phyloP scores from a whole-genome alignment of 768 basidiomycete genomes.

The Lyophyllum semitale region DNA sequence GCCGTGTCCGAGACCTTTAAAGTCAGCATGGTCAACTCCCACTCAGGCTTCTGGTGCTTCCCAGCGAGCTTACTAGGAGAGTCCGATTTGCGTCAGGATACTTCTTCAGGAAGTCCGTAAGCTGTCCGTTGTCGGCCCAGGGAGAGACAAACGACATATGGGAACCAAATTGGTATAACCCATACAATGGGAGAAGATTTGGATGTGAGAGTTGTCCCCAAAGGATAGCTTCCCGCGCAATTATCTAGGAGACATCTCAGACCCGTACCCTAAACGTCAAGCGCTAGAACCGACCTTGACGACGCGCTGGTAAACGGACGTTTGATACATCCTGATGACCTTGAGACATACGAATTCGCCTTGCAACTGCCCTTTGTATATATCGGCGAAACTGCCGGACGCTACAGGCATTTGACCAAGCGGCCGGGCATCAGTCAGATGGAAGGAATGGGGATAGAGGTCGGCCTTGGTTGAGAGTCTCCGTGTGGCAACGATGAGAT shows the following conservation, averaged over 20 bases:
- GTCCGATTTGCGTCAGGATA: background rate
- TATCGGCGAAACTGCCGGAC: background rate
- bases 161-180: background rate
- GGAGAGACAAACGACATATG: background rate
- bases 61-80: too few relatives aligned
- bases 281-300: too few relatives aligned
- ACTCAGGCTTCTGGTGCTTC: too few relatives aligned
- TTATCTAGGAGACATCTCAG: too few relatives aligned
- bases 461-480: background rate
- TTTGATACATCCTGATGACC: background rate
- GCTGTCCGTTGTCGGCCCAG: slow-evolving; percentile 1
- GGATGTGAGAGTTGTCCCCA: slow-evolving; percentile 3
- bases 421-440: background rate
- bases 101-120: background rate
- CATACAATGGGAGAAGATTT: slow-evolving; percentile 4
- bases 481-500: background rate
- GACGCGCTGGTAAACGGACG: background rate
- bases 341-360: background rate
- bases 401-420: too few relatives aligned
- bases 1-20: background rate
- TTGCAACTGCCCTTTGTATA: background rate
- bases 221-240: background rate
- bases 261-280: too few relatives aligned
- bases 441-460: background rate
- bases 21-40: too few relatives aligned